These are phyloP conservation scores for Basipetospora sp. DNA, from an alignment of 2,329 filamentous ascomycete species.

Conservation along the genomic window DNA sequence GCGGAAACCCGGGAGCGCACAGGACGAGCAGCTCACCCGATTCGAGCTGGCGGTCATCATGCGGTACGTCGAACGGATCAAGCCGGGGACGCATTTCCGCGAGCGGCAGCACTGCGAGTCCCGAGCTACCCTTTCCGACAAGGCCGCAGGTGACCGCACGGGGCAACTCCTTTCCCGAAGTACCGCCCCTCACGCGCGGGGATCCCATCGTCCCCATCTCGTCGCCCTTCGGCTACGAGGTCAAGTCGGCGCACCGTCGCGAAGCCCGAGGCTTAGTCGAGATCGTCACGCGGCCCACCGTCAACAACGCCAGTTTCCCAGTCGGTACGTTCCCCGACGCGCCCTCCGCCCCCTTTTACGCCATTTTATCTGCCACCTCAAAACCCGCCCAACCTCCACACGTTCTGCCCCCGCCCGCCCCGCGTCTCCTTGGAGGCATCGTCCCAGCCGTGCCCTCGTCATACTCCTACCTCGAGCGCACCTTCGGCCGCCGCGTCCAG, in stretches of 20 bases:
- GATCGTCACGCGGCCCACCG: not conserved
- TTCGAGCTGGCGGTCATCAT: too few species aligned
- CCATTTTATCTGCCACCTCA: slow-evolving; percentile 23
- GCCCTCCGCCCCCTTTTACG: slow-evolving; percentile 13
- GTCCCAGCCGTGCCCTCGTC: slow-evolving; percentile 32
- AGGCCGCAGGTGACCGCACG: not conserved
- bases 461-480: slow-evolving; percentile 48
- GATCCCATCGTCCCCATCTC: not conserved
- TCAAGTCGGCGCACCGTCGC: not conserved
- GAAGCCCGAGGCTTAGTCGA: not conserved
- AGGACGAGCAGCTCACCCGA: slow-evolving; percentile 14
- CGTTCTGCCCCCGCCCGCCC: slow-evolving; percentile 4
- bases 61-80: too few species aligned
- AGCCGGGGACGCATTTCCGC: too few species aligned
- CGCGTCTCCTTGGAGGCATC: slow-evolving; percentile 16
- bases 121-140: not conserved
- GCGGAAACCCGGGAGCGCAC: slow-evolving; percentile 13
- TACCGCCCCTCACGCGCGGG: not conserved
- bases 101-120: not conserved
- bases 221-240: slow-evolving; percentile 1
- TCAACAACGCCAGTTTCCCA: slow-evolving; percentile 38
- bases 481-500: slow-evolving; percentile 57
- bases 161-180: not conserved
- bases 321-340: slow-evolving; percentile 19
- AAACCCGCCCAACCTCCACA: slow-evolving; percentile 20